phyloP scores from a whole-genome alignment of 1,284 basidiomycete genomes.

The Anthracocystis panici-leucophaei region DNA sequence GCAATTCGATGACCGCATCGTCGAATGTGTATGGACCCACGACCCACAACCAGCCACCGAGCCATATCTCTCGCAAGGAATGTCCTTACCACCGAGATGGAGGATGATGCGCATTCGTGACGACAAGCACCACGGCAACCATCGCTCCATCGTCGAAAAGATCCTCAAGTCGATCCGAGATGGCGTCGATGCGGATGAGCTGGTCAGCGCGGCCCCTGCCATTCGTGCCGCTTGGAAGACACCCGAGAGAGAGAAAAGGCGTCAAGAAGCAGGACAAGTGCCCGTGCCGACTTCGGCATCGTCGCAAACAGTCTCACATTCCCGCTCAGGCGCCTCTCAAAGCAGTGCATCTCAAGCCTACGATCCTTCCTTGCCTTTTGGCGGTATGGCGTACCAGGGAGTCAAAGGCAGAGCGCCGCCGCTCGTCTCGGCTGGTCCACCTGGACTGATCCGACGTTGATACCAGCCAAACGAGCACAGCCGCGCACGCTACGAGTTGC shows the following conservation, averaged over 20 bases:
- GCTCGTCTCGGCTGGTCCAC: slow-evolving; percentile 28
- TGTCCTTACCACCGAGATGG: slow-evolving; percentile 60
- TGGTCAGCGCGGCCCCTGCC: slow-evolving; percentile 50
- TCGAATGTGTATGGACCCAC: slow-evolving; percentile 86
- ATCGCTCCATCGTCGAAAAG: slow-evolving; percentile 61
- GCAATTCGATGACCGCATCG: slow-evolving; percentile 91
- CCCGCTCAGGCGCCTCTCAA: neutral
- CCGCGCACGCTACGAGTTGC: neutral
- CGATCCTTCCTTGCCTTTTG: slow-evolving; percentile 31
- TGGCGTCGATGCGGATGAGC: slow-evolving; percentile 62
- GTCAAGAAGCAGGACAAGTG: slow-evolving; percentile 31
- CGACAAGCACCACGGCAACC: slow-evolving; percentile 67
- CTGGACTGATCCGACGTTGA: slow-evolving; percentile 36
- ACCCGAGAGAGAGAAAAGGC: slow-evolving; percentile 38
- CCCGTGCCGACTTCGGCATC: slow-evolving; percentile 10
- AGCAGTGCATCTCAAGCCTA: slow-evolving; percentile 7
- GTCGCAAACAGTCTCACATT: neutral
- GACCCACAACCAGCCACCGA: slow-evolving; percentile 72
- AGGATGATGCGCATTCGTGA: slow-evolving; percentile 64
- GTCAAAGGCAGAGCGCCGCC: slow-evolving; percentile 47
- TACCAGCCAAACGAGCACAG: neutral
- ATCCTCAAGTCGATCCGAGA: slow-evolving; percentile 64
- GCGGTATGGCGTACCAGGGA: slow-evolving; percentile 49
- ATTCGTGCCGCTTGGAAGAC: slow-evolving; percentile 64
- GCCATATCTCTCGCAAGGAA: slow-evolving; percentile 24